These are phyloP conservation scores for Podospora bellae-mahoneyi DNA, from an alignment of 495 filamentous ascomycete genomes.

Conservation along the genomic window DNA sequence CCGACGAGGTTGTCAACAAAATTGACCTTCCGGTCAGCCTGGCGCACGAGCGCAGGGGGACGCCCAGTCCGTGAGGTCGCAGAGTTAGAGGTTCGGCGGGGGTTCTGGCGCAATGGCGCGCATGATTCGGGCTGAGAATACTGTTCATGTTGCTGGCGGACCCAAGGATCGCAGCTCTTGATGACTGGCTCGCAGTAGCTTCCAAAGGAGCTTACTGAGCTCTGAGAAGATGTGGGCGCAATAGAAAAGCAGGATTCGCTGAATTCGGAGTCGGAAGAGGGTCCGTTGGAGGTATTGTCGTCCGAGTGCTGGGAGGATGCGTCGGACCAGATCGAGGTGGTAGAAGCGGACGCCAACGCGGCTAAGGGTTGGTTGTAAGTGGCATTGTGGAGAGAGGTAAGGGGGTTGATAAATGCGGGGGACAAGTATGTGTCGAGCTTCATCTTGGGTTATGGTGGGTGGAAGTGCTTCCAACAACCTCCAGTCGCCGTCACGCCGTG, in stretches of 20 bases:
- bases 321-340: slow-evolving; percentile 76
- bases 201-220: slow-evolving; percentile 31
- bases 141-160: slow-evolving; percentile 24
- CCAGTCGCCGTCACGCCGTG: slow-evolving; percentile 55
- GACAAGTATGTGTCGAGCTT: slow-evolving; percentile 45
- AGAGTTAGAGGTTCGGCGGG: slow-evolving; percentile 65
- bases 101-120: slow-evolving; percentile 72
- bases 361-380: slow-evolving; percentile 67
- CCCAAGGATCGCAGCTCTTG: slow-evolving; percentile 32
- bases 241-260: slow-evolving; percentile 40
- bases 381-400: slow-evolving; percentile 43
- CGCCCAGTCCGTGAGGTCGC: slow-evolving; percentile 56
- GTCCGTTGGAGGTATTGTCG: slow-evolving; percentile 36
- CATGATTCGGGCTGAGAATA: slow-evolving; percentile 50
- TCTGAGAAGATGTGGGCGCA: slow-evolving; percentile 28
- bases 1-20: slow-evolving; percentile 98
- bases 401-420: slow-evolving; percentile 41
- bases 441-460: slow-evolving; percentile 49
- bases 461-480: slow-evolving; percentile 39
- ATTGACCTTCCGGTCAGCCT: slow-evolving; percentile 88
- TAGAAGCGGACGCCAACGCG: slow-evolving; percentile 69
- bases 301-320: slow-evolving; percentile 55
- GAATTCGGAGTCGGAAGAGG: slow-evolving; percentile 41
- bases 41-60: slow-evolving; percentile 80
- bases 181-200: slow-evolving; percentile 29